These are phyloP conservation scores for Aspergillus transmontanensis DNA, from an alignment of 2,329 filamentous ascomycete species.

Conservation along the genomic window DNA sequence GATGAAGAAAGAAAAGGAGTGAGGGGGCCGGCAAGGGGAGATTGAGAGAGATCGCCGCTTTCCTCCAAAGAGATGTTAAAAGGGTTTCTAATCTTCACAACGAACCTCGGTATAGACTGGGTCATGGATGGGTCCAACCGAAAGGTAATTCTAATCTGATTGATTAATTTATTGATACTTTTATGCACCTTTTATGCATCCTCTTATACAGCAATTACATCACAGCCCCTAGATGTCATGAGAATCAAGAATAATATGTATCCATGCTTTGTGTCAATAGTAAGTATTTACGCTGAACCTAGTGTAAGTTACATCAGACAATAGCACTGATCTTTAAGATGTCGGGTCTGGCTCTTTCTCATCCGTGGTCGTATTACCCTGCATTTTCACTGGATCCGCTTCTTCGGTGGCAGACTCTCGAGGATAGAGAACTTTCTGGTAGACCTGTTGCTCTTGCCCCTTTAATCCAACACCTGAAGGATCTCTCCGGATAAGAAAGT, in stretches of 20 bases:
- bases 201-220: not conserved
- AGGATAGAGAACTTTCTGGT: constrained; percentile 35
- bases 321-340: not conserved
- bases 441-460: constrained; percentile 45
- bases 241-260: not conserved
- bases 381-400: not conserved
- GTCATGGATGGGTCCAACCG: not conserved
- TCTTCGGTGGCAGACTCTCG: not conserved
- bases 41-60: not conserved
- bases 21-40: not conserved
- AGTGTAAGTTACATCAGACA: not conserved
- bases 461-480: constrained; percentile 51
- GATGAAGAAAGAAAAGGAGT: not conserved
- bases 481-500: constrained; percentile 75
- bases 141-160: not conserved
- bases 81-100: not conserved
- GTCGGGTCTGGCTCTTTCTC: not conserved
- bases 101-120: not conserved
- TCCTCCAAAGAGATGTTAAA: not conserved
- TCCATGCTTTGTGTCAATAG: not conserved
- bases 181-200: not conserved
- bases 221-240: not conserved
- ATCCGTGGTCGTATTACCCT: not conserved
- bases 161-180: not conserved
- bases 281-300: not conserved